Evolutionary conservation across 768 basidiomycete species (phyloP), one percentile per base, ranked within the genome.

Genomic region (Xerocomus brunneocitrinus): DNA sequence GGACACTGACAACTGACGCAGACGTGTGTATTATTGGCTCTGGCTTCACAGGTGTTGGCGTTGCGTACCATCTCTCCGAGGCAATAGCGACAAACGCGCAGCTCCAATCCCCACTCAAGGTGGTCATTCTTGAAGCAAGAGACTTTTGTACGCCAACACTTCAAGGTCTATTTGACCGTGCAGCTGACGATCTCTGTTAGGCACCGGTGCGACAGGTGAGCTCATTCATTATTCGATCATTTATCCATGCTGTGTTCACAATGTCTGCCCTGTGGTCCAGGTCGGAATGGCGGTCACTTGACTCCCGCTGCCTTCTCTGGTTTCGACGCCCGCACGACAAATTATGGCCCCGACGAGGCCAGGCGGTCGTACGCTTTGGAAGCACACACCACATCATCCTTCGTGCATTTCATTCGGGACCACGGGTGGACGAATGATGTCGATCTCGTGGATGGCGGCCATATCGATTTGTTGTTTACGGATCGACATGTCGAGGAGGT

Each of bases 21-120:
- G 89, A 91, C 60, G 70, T 91, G 9, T 88, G 83, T 57, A 83
- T 92, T 58, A 82, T 92, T 41, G 91, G 91, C 6, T 81, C 85
- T 30, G 89, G 90, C 0, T 84, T 91, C 35, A 88, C 89, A 0
- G 90, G 90, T 16, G 77, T 88, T 7, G 81, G 83, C 24, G 77
- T 81, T 4, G 87, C 87, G 7, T 91, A 87, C 66, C 87, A 91
- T 62, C 72, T 92, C 32, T 73, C 81, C 3, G 72, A 74, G 48
- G 58, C 59, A 10, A 61, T 47, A 19, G 19, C 19, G 19, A 19
- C 19, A 19, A 1, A 19, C 46, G 19, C 24, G 54, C 61, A 73
- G 14, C 42, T 45, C 35, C 50, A 55, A 32, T 59, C 58, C 38
- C 61, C 74, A 16, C 56, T 80, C 42, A 81, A 72, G 30, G 75